Evolutionary conservation across 441 rosid genomes (phyloP), one percentile per base, ranked within the genome.

Genomic region (Aleurites moluccanus): DNA sequence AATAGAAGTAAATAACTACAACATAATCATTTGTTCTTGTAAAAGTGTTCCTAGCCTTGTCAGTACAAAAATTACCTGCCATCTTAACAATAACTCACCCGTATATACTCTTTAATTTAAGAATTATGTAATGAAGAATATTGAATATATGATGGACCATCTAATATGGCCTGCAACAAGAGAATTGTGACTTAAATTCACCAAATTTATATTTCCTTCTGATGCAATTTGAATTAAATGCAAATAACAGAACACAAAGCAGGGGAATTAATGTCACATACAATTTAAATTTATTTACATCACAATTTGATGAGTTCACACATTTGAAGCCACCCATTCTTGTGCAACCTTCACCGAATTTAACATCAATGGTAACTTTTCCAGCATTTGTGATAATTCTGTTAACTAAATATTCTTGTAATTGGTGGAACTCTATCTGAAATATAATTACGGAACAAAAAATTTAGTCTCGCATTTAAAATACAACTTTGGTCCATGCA

Each of bases 271-370:
- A 10, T 65, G 42, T 65, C 4, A 2, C 38, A 47, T 11, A 25
- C 15, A 3, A 20, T 40, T 8, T 45, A 14, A 20, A 16, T 56
- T 38, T 56, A 74, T 88, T 84, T 77, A 88, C 91, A 79, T 83
- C 84, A 65, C 91, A 88, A 61, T 80, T 76, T 60, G 89, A 82
- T 70, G 91, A 82, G 78, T 86, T 85, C 56, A 76, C 44, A 72
- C 91, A 88, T 76, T 78, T 88, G 77, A 88, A 88, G 56, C 89
- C 88, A 64, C 88, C 84, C 57, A 44, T 56, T 75, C 85, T 84
- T 6, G 70, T 52, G 81, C 91, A 86, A 72, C 86, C 73, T 83
- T 88, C 88, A 28, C 78, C 83, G 80, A 88, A 83, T 20, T 74
- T 80, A 27, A 88, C 74, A 68, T 82, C 86, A 70, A 88, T 20